These are phyloP conservation scores for Flaveria sonorensis DNA, from an alignment of 129 eudicot species.

Conservation along the genomic window DNA sequence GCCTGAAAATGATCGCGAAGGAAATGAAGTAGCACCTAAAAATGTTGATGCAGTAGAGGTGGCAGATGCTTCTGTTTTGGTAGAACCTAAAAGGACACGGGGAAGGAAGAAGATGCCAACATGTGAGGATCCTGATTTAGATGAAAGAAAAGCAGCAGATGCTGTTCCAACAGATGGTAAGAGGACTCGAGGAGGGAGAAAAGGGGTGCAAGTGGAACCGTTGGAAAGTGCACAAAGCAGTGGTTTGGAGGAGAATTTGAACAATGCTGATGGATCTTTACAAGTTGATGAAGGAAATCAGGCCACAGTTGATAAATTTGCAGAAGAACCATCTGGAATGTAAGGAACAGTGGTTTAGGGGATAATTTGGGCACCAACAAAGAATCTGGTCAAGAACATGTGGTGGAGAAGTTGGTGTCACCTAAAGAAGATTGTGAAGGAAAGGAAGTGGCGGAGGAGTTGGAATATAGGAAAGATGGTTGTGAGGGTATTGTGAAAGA, in stretches of 20 bases:
- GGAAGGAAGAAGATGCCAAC: conserved; percentile 21
- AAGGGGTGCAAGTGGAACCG: conserved; percentile 3
- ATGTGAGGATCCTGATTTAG: conserved; percentile 1
- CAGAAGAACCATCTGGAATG: neutral
- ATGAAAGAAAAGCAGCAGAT: neutral
- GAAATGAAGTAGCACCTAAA: too few species aligned
- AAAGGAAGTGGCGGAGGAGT: conserved; percentile 22
- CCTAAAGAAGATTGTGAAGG: conserved; percentile 8
- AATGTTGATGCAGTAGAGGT: too few species aligned
- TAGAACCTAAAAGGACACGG: conserved; percentile 23
- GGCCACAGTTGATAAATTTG: conserved; percentile 5
- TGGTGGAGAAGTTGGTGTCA: conserved; percentile 22
- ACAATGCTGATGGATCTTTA: neutral
- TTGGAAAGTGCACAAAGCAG: conserved; percentile 10
- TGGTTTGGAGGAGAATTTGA: conserved; percentile 29
- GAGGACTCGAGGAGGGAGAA: conserved; percentile 30
- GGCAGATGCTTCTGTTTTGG: neutral
- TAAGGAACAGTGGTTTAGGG: conserved; percentile 14
- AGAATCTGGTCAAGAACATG: conserved; percentile 19
- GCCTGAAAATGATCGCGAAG: too few species aligned
- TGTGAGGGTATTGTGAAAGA: conserved; percentile 27
- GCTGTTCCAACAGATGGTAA: conserved; percentile 23
- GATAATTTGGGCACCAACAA: conserved; percentile 14
- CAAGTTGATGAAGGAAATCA: conserved; percentile 18
- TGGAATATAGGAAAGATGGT: conserved; percentile 23